Conservation (phyloP, 2,329 filamentous ascomycete genomes). For the Penicillium sumatraense region DNA sequence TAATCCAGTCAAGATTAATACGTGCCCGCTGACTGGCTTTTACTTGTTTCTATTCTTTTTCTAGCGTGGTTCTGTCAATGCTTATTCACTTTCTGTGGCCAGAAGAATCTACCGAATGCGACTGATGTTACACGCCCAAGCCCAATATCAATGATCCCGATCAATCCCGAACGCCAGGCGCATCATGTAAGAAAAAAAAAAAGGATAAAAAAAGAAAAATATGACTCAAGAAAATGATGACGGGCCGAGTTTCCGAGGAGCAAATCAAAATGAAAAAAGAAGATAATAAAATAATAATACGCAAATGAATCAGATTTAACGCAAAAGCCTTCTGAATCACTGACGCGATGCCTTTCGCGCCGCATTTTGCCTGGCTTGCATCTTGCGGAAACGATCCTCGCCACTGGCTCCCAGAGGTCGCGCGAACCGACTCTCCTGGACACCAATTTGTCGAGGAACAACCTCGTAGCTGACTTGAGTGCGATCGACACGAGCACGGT, state of each 20-base stretch:
- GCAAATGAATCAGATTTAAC: background rate
- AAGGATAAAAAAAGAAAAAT: background rate
- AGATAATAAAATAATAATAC: background rate
- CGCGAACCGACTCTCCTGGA: slow-evolving; percentile 50
- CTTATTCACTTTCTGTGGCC: slow-evolving; percentile 15
- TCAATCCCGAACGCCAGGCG: slow-evolving; percentile 28
- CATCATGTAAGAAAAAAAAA: slow-evolving; percentile 16
- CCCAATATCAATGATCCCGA: slow-evolving; percentile 22
- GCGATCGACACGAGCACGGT: slow-evolving; percentile 63
- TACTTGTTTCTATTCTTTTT: slow-evolving; percentile 2
- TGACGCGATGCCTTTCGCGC: slow-evolving; percentile 43
- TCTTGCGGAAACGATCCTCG: slow-evolving; percentile 54
- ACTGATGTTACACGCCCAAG: slow-evolving; percentile 19
- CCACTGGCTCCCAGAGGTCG: slow-evolving; percentile 52
- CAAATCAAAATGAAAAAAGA: slow-evolving; percentile 9
- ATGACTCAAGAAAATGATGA: slow-evolving; percentile 11
- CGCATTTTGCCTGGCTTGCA: slow-evolving; percentile 53
- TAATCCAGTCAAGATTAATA: background rate
- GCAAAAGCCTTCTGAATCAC: background rate
- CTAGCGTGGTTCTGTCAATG: background rate
- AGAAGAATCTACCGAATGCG: slow-evolving; percentile 20
- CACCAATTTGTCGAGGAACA: slow-evolving; percentile 62
- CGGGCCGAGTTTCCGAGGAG: slow-evolving; percentile 4
- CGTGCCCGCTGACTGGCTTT: slow-evolving; percentile 1
- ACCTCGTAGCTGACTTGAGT: slow-evolving; percentile 66